phyloP scores from a whole-genome alignment of 73 alveolate genomes.

The Paramecium biaurelia region DNA sequence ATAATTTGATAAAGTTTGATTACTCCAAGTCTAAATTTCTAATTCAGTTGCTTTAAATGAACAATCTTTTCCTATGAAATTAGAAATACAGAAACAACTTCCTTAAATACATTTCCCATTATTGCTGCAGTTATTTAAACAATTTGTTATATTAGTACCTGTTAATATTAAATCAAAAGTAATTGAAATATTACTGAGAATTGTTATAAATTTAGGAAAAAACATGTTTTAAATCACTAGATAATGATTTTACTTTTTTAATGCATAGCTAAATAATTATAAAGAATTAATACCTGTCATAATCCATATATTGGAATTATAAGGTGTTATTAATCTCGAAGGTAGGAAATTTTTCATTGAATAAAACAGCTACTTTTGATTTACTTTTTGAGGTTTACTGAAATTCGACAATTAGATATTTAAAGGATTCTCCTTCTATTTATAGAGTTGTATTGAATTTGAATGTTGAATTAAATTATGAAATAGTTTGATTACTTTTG shows the following conservation, averaged over 20 bases:
- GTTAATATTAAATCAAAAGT: neutral
- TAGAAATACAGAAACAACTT: neutral
- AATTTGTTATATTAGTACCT: neutral
- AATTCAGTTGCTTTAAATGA: neutral
- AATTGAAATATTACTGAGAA: neutral
- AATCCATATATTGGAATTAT: neutral
- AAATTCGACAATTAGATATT: neutral
- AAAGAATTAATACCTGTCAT: neutral
- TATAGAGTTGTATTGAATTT: neutral
- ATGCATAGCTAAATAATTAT: neutral
- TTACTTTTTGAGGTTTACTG: neutral
- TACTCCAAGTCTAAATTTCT: neutral
- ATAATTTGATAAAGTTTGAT: neutral
- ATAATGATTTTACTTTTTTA: neutral
- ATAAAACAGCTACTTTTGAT: neutral
- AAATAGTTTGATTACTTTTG: neutral
- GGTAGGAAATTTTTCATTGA: neutral
- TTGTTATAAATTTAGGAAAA: neutral
- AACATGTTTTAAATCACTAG: neutral
- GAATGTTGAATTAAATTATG: neutral
- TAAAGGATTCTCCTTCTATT: neutral
- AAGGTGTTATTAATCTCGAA: neutral
- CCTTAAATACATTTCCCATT: neutral
- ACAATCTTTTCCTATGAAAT: neutral
- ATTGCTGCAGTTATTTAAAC: neutral